Evolutionary conservation across 2,329 filamentous ascomycete species (phyloP), one percentile per base, ranked within the genome.

Genomic region (Penicillium brevicompactum): DNA sequence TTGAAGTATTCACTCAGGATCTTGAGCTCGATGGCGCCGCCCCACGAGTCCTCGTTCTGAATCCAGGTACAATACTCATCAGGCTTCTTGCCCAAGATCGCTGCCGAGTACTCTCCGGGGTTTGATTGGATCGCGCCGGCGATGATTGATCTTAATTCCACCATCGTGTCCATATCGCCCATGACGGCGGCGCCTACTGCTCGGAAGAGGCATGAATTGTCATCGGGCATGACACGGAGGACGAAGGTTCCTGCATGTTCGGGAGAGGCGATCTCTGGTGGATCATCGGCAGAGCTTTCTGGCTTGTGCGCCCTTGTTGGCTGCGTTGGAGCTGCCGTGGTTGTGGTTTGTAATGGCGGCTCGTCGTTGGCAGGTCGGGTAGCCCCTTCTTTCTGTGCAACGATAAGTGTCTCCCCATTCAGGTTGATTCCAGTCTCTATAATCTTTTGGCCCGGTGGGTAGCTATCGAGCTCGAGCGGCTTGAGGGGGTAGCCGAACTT

Each of bases 151-250:
- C 92, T 87, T 16, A 97, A 80, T 65, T 89, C 87, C 0, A 80
- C 84, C 85, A 90, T 88, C 8, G 81, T 80, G 59, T 88, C 85
- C 64, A 88, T 80, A 1, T 80, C 79, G 31, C 84, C 83, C 46
- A 91, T 84, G n/a, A 96, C 82, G 3, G 89, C 89, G 51, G 87
- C 89, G 14, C 90, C 90, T 45, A 97, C 87, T 0, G 93, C 92
- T 27, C 92, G 89, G 74, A 97, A 97, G 67, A 97, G 86, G 75
- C 93, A 97, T 55, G 87, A 91, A 74, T 97, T 97, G 74, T 97
- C 93, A 69, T 97, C 93, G 4, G 92, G 91, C 93, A 97, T 97
- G 48, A 97, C 90, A 13, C 93, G 88, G 16, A 97, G 83, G 8
- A 95, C 89, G 16, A 84, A 73, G 1, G 80, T 83, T 45, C 83